Percentiles rank a stretch among this genome's conserved stretches.
phyloP scores from a whole-genome alignment of 352 stramenopile genomes.

The Globisporangium lucens region DNA sequence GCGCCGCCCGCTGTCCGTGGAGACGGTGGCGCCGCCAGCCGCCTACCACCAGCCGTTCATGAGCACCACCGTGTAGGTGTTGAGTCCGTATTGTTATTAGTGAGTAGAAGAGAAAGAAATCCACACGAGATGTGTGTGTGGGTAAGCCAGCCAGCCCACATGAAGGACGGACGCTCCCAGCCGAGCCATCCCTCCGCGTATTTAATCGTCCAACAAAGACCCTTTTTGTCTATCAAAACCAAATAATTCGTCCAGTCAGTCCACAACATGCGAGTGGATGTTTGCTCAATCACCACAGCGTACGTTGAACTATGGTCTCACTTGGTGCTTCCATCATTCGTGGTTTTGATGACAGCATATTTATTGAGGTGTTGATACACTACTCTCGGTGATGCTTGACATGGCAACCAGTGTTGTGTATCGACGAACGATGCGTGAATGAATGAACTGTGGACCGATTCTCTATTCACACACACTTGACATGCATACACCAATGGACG shows the following conservation, averaged over 20 bases:
- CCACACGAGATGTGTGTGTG: neutral
- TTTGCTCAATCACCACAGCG: neutral
- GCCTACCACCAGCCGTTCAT: slow-evolving; percentile 29
- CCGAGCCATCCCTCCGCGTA: neutral
- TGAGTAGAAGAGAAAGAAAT: neutral
- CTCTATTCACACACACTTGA: neutral
- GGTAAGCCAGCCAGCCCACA: neutral
- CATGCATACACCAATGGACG: neutral
- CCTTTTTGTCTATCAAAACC: neutral
- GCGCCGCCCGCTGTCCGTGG: slow-evolving; percentile 11
- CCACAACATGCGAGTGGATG: neutral
- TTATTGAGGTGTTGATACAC: too few species aligned
- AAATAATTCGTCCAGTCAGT: neutral
- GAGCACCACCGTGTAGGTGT: slow-evolving; percentile 28
- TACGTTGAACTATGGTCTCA: neutral
- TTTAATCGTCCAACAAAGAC: slow-evolving; percentile 2
- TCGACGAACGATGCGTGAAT: neutral
- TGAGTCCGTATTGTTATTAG: neutral
- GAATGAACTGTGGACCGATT: neutral
- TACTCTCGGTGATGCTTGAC: too few species aligned
- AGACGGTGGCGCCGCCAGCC: neutral
- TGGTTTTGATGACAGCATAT: too few species aligned
- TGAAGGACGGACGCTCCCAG: neutral
- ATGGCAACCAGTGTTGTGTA: too few species aligned
- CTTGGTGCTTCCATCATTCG: neutral